Evolutionary conservation across 352 stramenopile genomes (phyloP), one percentile per base, ranked within the genome.

Genomic region (Globisporangium acanthophoron): DNA sequence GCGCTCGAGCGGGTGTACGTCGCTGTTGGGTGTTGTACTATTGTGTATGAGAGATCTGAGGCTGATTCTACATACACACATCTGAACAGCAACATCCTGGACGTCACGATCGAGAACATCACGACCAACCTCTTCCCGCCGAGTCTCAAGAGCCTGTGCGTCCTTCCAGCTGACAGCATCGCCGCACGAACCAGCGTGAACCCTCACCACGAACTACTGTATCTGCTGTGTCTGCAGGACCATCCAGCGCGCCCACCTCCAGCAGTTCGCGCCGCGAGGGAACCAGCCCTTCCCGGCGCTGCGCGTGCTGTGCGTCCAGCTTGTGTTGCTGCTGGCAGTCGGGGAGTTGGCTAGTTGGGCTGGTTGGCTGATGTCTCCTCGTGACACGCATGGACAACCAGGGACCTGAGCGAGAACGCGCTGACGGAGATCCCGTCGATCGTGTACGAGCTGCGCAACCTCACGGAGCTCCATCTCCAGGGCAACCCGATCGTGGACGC

Each of bases 371-470:
- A 27, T 27, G 24, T 27, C 24, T 27, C 24, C 24, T 27, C 24
- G 24, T 27, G 24, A 27, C 24, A 37, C 9, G 5, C 33, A 37
- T 37, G 33, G 33, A 6, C 33, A 11, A 12, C 7, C 54, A 92
- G 81, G 61, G 79, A 92, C 54, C 59, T 92, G 54, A 67, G 71
- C 45, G 69, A 88, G 60, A 92, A 92, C 40, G 37, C 67, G 27
- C 56, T 92, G 16, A 78, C 81, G 0, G 66, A 78, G 18, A 90
- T 92, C 40, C 81, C 81, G 9, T 59, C 65, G 12, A 74, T 86
- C 61, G 79, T 91, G 63, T 91, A 84, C 70, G 72, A 85, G 59
- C 73, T 88, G 58, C 64, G 62, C 35, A 77, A 71, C 29, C 70
- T 92, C 52, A 76, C 69, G 33, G 66, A 70, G 35, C 66, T 92